Percentiles rank a stretch among this genome's conserved stretches.
Conservation (phyloP, 371 early-diverging fungal species). For the Gilbertella persicaria region DNA sequence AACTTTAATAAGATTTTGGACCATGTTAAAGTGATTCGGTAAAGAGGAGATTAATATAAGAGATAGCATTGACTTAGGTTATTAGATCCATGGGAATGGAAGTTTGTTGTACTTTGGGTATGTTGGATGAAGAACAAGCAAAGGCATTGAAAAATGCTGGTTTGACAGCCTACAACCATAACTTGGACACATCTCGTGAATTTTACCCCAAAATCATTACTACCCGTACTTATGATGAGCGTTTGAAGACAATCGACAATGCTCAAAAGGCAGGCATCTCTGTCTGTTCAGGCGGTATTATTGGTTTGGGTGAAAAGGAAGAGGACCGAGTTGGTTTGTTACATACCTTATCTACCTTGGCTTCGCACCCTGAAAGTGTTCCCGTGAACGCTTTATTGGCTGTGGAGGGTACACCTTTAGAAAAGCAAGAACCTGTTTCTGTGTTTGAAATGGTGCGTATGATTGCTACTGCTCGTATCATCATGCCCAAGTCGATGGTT, state of each 20-base stretch:
- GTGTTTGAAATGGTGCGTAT: constrained; percentile 89
- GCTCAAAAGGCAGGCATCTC: constrained; percentile 83
- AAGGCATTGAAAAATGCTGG: constrained; percentile 81
- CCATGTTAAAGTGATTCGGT: constrained; percentile 83
- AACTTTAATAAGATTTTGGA: constrained; percentile 81
- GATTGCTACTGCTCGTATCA: constrained; percentile 85
- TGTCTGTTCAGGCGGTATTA: constrained; percentile 91
- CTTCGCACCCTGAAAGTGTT: constrained; percentile 84
- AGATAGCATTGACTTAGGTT: not conserved
- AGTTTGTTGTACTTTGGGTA: constrained; percentile 88
- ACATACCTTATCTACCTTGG: constrained; percentile 73
- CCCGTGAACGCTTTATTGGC: constrained; percentile 86
- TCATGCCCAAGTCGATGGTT: constrained; percentile 87
- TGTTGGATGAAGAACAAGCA: constrained; percentile 80
- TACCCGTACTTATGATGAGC: constrained; percentile 83
- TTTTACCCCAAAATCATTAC: constrained; percentile 87
- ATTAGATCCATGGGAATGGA: constrained; percentile 87
- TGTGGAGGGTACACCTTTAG: constrained; percentile 81
- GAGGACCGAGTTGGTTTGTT: constrained; percentile 81
- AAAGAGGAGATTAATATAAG: constrained; percentile 16
- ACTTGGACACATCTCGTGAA: constrained; percentile 84
- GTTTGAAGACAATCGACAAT: constrained; percentile 74
- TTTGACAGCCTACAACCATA: constrained; percentile 91
- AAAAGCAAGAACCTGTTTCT: constrained; percentile 79
- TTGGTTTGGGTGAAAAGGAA: constrained; percentile 80